Evolutionary conservation across 2,329 filamentous ascomycete genomes (phyloP).

Genomic region (Dothistroma pini): DNA sequence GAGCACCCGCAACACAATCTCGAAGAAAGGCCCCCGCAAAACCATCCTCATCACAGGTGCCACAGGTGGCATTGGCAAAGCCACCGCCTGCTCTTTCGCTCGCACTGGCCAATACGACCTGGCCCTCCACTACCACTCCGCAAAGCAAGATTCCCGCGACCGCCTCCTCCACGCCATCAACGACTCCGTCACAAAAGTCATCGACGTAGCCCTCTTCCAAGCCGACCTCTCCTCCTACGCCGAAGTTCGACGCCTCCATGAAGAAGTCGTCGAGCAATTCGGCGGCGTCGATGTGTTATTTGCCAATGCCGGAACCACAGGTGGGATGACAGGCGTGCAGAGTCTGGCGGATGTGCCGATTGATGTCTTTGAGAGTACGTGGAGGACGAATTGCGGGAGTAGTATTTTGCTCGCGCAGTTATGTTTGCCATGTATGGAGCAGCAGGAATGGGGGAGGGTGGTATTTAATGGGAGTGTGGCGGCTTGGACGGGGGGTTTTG

Average conservation of each 20-base stretch:
- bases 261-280: conserved; percentile 32
- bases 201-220: conserved; percentile 35
- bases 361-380: conserved; percentile 37
- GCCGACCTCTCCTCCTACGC: conserved; percentile 24
- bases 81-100: conserved; percentile 41
- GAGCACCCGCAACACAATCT: background rate
- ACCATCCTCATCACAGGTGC: conserved; percentile 42
- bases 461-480: conserved; percentile 40
- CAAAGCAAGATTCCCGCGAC: conserved; percentile 33
- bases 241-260: conserved; percentile 35
- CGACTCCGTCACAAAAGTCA: conserved; percentile 37
- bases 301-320: conserved; percentile 38
- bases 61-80: conserved; percentile 43
- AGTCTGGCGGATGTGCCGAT: conserved; percentile 36
- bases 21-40: conserved; percentile 13
- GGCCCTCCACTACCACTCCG: conserved; percentile 43
- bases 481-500: conserved; percentile 39
- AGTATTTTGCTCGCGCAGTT: conserved; percentile 39
- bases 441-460: conserved; percentile 36
- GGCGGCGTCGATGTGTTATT: conserved; percentile 41
- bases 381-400: conserved; percentile 39
- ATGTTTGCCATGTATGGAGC: conserved; percentile 39
- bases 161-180: conserved; percentile 30
- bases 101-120: conserved; percentile 40
- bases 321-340: conserved; percentile 26